Evolutionary conservation across 495 filamentous ascomycete species (phyloP).

Genomic region (Rhypophila decipiens): DNA sequence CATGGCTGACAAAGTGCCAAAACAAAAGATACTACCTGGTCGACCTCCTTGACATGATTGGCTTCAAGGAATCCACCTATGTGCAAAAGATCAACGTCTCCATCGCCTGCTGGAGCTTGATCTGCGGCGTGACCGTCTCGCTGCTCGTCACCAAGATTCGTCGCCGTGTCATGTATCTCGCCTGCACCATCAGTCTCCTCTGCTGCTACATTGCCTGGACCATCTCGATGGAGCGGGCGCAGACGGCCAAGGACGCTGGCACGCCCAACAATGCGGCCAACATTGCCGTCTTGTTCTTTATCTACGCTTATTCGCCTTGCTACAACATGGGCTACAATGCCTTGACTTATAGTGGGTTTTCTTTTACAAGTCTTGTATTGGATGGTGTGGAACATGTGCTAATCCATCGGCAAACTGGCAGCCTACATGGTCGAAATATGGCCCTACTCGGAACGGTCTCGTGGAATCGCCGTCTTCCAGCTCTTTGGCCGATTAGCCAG

Average conservation of each 20-base stretch:
- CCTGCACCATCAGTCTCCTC: slow-evolving; percentile 45
- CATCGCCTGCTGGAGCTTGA: slow-evolving; percentile 50
- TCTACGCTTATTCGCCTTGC: slow-evolving; percentile 56
- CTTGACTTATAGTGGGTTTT: slow-evolving; percentile 52
- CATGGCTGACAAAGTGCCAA: background rate
- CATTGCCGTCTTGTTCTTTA: slow-evolving; percentile 50
- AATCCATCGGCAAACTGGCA: slow-evolving; percentile 5
- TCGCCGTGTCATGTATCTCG: slow-evolving; percentile 54
- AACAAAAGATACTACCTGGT: slow-evolving; percentile 51
- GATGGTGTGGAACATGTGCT: background rate
- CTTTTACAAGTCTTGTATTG: too few species aligned
- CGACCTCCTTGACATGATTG: slow-evolving; percentile 43
- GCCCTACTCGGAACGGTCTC: slow-evolving; percentile 54
- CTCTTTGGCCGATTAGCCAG: slow-evolving; percentile 46
- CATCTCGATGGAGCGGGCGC: slow-evolving; percentile 50
- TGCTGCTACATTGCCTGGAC: slow-evolving; percentile 55
- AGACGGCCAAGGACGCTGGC: slow-evolving; percentile 30
- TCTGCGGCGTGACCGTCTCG: slow-evolving; percentile 46
- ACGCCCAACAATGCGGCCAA: slow-evolving; percentile 31
- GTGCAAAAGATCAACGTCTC: slow-evolving; percentile 54
- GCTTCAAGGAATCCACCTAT: slow-evolving; percentile 42
- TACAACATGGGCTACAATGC: slow-evolving; percentile 67
- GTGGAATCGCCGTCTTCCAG: slow-evolving; percentile 59
- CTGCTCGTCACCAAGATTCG: slow-evolving; percentile 47
- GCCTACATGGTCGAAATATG: slow-evolving; percentile 61